Base-by-base conservation (phyloP, 805 yeast species). In the Saccharomycopsis guyanensis region DNA sequence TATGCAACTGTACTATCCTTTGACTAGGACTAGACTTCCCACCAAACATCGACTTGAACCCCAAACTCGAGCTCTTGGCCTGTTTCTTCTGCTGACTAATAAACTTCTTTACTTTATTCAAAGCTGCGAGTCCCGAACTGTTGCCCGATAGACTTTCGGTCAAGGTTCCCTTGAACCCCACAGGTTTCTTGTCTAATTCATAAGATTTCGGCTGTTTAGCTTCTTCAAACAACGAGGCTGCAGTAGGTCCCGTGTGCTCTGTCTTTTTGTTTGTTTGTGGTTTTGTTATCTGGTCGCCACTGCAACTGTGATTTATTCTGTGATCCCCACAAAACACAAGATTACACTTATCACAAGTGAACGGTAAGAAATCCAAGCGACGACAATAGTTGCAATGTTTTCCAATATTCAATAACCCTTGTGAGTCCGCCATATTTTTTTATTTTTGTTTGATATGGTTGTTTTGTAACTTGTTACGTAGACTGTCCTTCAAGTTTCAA, bases 291-390 rank as follows among this genome's bases (percentile, higher is more conserved):
- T 43, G 10, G 38, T 13, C 35, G n/a, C 40, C 34, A 15, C 35
- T 43, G 47, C 64, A 59, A 4, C 57, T 53, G 53, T 69, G 73
- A 22, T 60, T 58, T 4, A 41, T 55, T 38, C 80, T 55, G 56
- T 78, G 85, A 36, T 70, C 68, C 7, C 71, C 64, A 55, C 85
- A 78, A 54, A 59, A 78, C 2, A 67, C 60, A 20, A 57, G 53
- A 8, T 66, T 56, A 55, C 80, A 74, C 43, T 65, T 67, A 37
- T 70, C 72, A 57, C 85, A 79, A 15, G 59, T 59, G 56, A 69
- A 78, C 15, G 85, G 85, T 24, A 79, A 61, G 52, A 78, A 79
- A 57, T 79, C 85, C 4, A 77, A 61, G 50, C 65, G 66, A 39
- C 69, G 63, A 57, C 85, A 79, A 15, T 68, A 61, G 23, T 59